Evolutionary conservation across 306 rosid species (phyloP).

Genomic region (Medicago arabica): DNA sequence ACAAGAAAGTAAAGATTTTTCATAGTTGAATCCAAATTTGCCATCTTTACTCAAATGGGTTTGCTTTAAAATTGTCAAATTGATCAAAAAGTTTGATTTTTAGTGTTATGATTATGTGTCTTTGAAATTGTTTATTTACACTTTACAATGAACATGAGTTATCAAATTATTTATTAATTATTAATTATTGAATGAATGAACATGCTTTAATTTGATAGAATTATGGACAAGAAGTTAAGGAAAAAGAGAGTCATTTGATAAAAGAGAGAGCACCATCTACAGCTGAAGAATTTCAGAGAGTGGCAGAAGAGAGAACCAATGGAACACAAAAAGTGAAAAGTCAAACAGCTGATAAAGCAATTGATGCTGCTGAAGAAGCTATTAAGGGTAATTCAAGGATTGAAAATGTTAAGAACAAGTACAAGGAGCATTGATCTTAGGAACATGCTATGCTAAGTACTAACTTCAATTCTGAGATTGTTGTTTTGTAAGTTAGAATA

Average conservation of each 20-base stretch:
- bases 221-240: constrained; percentile 46
- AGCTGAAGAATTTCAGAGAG: constrained; percentile 52
- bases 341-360: constrained; percentile 39
- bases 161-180: neutral
- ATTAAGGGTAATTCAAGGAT: constrained; percentile 7
- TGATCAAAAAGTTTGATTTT: neutral
- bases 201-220: constrained; percentile 36
- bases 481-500: constrained; percentile 31
- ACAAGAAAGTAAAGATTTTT: constrained; percentile 15
- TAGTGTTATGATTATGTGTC: neutral
- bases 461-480: neutral
- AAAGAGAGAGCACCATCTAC: constrained; percentile 62
- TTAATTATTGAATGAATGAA: constrained; percentile 27
- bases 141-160: neutral
- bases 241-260: constrained; percentile 26
- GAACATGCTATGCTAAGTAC: neutral
- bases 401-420: constrained; percentile 42
- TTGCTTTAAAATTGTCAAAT: neutral
- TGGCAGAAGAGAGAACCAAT: constrained; percentile 51
- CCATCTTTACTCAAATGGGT: constrained; percentile 30
- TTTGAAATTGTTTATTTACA: neutral
- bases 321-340: constrained; percentile 40
- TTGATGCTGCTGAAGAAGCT: constrained; percentile 47
- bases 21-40: neutral
- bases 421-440: constrained; percentile 35